These are phyloP conservation scores for Microsporum canis DNA, from an alignment of 2,329 filamentous ascomycete genomes.

Conservation along the genomic window DNA sequence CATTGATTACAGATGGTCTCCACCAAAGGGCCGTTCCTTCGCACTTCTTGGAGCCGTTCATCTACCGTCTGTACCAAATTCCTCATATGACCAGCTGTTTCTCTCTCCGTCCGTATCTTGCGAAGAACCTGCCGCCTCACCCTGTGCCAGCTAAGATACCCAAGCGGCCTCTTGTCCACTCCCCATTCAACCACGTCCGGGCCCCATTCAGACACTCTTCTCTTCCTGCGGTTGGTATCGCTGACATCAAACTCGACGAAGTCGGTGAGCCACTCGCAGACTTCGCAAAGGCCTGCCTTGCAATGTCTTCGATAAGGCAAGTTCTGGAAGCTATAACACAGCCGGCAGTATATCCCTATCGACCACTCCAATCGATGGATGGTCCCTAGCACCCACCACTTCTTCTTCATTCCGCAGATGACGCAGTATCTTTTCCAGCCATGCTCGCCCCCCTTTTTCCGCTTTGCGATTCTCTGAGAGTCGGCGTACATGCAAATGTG, in stretches of 20 bases:
- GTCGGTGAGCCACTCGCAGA: not conserved
- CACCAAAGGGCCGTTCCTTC: too few relatives aligned
- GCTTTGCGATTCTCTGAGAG: constrained; percentile 16
- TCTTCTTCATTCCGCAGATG: constrained; percentile 12
- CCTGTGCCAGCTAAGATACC: too few relatives aligned
- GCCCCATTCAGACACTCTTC: not conserved
- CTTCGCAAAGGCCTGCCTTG: not conserved
- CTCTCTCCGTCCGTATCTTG: too few relatives aligned
- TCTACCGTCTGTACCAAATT: too few relatives aligned
- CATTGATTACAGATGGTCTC: too few relatives aligned
- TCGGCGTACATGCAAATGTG: constrained; percentile 12
- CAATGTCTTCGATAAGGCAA: not conserved
- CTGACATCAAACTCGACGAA: not conserved
- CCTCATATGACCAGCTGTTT: too few relatives aligned
- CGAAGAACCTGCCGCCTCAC: too few relatives aligned
- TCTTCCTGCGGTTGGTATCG: not conserved
- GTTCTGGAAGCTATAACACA: not conserved
- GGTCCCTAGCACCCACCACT: constrained; percentile 15
- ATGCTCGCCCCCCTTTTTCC: constrained; percentile 15
- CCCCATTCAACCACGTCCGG: too few relatives aligned
- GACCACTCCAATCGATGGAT: not conserved
- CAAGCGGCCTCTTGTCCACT: not conserved
- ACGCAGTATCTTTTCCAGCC: constrained; percentile 1
- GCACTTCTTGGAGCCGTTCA: too few relatives aligned
- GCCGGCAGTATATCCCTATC: not conserved